Conservation (phyloP, 257 asterid species). For the Nicotiana tomentosiformis region DNA sequence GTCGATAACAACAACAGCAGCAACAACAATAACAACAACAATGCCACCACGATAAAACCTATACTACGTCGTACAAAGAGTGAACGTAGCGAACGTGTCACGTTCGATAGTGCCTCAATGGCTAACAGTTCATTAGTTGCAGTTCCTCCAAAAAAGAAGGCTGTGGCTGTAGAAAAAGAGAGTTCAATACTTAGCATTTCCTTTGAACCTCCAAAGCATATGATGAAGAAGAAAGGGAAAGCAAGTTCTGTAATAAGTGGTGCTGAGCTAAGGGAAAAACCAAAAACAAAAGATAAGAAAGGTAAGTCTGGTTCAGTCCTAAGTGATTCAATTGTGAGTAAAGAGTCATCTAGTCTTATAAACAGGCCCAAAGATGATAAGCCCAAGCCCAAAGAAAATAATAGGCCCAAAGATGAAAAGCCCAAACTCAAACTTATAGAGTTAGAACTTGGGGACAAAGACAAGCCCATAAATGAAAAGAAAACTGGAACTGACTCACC, state of each 20-base stretch:
- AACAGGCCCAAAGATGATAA: slow-evolving; percentile 1
- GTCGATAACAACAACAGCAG: background rate
- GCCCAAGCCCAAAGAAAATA: background rate
- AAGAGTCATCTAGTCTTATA: slow-evolving; percentile 27
- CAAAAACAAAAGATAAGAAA: slow-evolving; percentile 18
- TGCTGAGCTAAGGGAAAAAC: slow-evolving; percentile 47
- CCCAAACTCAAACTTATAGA: slow-evolving; percentile 2
- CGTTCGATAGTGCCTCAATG: slow-evolving; percentile 29
- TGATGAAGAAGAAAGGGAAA: slow-evolving; percentile 32
- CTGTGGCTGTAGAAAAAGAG: slow-evolving; percentile 26
- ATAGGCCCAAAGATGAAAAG: background rate
- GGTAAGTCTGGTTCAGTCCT: slow-evolving; percentile 52
- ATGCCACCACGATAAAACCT: slow-evolving; percentile 5
- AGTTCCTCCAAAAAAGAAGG: slow-evolving; percentile 14
- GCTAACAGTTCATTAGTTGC: slow-evolving; percentile 38
- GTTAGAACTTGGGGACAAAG: background rate
- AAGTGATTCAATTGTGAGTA: slow-evolving; percentile 56
- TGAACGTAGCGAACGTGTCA: slow-evolving; percentile 55
- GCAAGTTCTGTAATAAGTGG: slow-evolving; percentile 79
- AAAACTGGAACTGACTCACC: slow-evolving; percentile 1
- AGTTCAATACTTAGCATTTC: slow-evolving; percentile 59
- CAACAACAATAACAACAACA: background rate
- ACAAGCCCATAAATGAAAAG: slow-evolving; percentile 2
- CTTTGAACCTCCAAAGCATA: slow-evolving; percentile 31
- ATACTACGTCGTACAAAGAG: slow-evolving; percentile 49